Evolutionary conservation across 1,139 yeast genomes (phyloP), one percentile per base, ranked within the genome.

Genomic region (Debaryomyces nepalensis): DNA sequence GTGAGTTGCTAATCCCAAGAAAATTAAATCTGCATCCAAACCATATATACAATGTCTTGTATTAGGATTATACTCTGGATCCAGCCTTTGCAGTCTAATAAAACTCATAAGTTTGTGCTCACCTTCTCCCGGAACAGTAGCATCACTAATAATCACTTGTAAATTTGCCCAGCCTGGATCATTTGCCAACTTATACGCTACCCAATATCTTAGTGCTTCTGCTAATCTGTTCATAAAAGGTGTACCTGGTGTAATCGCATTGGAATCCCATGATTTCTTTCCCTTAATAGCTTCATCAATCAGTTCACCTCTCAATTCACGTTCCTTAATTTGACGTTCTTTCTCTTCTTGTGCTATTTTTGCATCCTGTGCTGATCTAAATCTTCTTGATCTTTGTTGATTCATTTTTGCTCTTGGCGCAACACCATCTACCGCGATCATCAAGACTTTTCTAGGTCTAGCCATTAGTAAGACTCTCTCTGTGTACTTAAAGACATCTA

Each of bases 361-460:
- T 6, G 97, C 97, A 52, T 93, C 99, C 58, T 84, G 81, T 0
- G 97, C 98, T n/a, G 96, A 81, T 54, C 97, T 76, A 66, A 93
- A 93, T 61, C 99, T 82, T 70, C 99, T 82, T 2, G 96, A 82
- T 53, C 99, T 79, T 66, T 93, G 99, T 64, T 93, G 99, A 65
- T 95, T 95, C 98, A 95, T 91, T 65, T 93, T 93, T 33, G 99
- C 99, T 58, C 99, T 75, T 16, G 99, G 99, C 1, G 99, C 99
- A 38, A 95, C 99, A 47, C 99, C 99, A 70, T 95, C 99, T 40
- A 95, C 95, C 1, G 99, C 98, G 64, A 95, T 91, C 80, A 84
- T 82, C 45, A 95, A 74, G 31, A 95, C 82, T 60, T 91, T 90
- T 44, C 99, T 73, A 0, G 99, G 99, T 55, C 97, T 75, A 0